Base-by-base conservation (phyloP, 805 yeast species). In the Metschnikowia shivogae region DNA sequence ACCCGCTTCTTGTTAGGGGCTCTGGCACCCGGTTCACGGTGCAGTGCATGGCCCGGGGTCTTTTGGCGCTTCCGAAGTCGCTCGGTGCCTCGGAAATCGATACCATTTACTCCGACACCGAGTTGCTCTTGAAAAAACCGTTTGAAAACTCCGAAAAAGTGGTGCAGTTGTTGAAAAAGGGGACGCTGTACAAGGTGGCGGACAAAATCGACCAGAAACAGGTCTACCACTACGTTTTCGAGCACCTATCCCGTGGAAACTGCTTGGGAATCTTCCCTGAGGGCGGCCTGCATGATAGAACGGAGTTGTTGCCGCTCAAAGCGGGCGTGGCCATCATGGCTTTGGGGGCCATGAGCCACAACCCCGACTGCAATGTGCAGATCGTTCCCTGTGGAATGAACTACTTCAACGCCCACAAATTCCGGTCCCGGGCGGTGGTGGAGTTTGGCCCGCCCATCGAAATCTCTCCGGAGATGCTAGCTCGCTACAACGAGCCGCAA, bases 281-380 rank as follows among this genome's bases (percentile, higher is more conserved):
- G 70, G 99, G 99, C 47, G 99, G 99, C 1, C 89, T 97, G 10
- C 99, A 92, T 59, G 99, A 92, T 63, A 76, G 99, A 54, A 82
- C 98, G 0, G 95, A 89, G 51, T 67, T 92, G 54, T 73, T 92
- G 41, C 99, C 99, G 0, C 71, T 92, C 54, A 92, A 93, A 61
- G 97, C 98, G 1, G 99, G 99, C 50, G 97, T 93, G 7, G 97
- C 97, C 2, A 86, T 92, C 45, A 93, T 92, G 98, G 99, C 98
- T 0, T 72, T 93, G 27, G 99, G 98, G 7, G 93, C 98, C 8
- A 79, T 90, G 81, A 86, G 82, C 20, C 74, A 80, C 48, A 78
- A 86, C 55, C 89, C 93, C 0, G 76, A 78, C 36, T 81, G 86
- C 48, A 82, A 83, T 45, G 92, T 92, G 4, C 82, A 83, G 56